phyloP scores from a whole-genome alignment of 208 protist species.

The Blechomonas ayalai region DNA sequence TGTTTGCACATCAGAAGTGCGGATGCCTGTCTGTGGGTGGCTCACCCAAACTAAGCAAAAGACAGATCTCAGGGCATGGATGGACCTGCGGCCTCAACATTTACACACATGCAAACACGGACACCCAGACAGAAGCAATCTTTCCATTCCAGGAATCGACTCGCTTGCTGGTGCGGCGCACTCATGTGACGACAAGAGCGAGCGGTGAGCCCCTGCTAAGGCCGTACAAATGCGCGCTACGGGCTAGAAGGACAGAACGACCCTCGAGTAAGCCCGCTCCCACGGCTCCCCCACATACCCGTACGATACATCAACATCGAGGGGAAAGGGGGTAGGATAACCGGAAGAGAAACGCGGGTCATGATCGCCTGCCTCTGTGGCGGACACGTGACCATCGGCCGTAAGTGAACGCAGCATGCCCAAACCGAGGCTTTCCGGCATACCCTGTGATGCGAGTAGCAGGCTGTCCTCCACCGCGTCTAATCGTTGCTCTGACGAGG shows the following conservation, averaged over 20 bases:
- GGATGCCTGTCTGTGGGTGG: too few species aligned
- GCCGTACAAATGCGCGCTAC: background rate
- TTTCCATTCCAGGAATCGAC: too few species aligned
- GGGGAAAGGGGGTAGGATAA: too few species aligned
- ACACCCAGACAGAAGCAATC: constrained; percentile 1
- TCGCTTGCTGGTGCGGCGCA: too few species aligned
- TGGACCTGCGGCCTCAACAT: background rate
- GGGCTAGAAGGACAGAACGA: constrained; percentile 14
- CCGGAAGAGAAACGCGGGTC: too few species aligned
- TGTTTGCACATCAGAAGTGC: too few species aligned
- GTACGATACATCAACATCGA: too few species aligned
- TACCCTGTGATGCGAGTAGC: background rate
- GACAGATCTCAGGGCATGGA: constrained; percentile 1
- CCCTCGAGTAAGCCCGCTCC: constrained; percentile 12
- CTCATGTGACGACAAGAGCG: background rate
- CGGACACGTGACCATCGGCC: background rate
- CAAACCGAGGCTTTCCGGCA: background rate
- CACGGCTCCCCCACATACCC: constrained; percentile 6
- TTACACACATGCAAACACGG: constrained; percentile 1
- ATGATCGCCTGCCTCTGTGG: background rate
- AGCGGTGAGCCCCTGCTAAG: background rate
- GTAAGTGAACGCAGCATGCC: background rate
- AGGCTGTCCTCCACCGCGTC: background rate
- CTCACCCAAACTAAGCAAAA: background rate
- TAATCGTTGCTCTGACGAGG: too few species aligned